A percentile compares a stretch with the other conserved stretches of the same genome.
phyloP scores from a whole-genome alignment of 768 basidiomycete species.

The Russula dissimulans region DNA sequence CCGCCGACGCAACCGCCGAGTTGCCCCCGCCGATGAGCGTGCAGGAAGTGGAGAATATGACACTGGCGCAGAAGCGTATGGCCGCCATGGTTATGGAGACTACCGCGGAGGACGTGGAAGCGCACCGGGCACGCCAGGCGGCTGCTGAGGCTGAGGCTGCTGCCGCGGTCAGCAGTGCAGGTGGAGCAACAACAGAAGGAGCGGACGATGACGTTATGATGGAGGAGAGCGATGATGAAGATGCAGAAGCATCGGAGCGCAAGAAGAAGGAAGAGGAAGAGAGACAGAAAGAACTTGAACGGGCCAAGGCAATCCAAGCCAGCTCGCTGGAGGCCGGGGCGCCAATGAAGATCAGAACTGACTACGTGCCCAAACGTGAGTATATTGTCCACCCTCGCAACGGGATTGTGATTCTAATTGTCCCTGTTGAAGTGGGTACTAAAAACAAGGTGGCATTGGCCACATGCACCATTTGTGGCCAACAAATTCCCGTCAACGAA shows the following conservation, averaged over 20 bases:
- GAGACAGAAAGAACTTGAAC: slow-evolving; percentile 57
- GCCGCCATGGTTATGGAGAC: slow-evolving; percentile 98
- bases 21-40: slow-evolving; percentile 95
- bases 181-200: slow-evolving; percentile 32
- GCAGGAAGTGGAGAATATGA: slow-evolving; percentile 93
- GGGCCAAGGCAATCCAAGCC: slow-evolving; percentile 73
- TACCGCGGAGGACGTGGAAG: slow-evolving; percentile 78
- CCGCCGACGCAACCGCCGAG: slow-evolving; percentile 82
- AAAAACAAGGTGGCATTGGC: slow-evolving; percentile 63
- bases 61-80: slow-evolving; percentile 94
- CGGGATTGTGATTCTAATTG: slow-evolving; percentile 1
- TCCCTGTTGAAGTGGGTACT: slow-evolving; percentile 50
- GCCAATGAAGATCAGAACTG: slow-evolving; percentile 90
- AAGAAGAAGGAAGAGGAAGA: slow-evolving; percentile 66
- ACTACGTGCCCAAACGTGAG: slow-evolving; percentile 91
- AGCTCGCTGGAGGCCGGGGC: slow-evolving; percentile 63
- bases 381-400: slow-evolving; percentile 11
- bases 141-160: slow-evolving; percentile 81
- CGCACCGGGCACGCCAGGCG: slow-evolving; percentile 70
- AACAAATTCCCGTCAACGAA: slow-evolving; percentile 93
- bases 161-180: slow-evolving; percentile 61
- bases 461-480: slow-evolving; percentile 90
- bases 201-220: slow-evolving; percentile 60
- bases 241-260: slow-evolving; percentile 47
- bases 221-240: slow-evolving; percentile 82